A percentile compares a stretch with the other conserved stretches of the same genome.
Conservation (phyloP, 768 basidiomycete species). For the Mycena vulgaris region DNA sequence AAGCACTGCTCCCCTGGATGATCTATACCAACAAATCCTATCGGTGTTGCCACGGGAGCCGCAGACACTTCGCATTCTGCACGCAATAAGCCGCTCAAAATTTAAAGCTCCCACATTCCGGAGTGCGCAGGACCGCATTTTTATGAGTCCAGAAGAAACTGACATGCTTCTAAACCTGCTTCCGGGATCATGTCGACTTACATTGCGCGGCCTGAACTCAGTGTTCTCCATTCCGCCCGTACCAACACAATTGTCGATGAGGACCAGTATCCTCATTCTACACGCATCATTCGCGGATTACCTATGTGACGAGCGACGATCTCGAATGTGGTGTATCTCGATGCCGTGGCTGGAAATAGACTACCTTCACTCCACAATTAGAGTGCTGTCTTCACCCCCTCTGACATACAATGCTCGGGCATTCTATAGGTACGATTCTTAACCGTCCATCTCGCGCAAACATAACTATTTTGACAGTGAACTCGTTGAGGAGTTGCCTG, state of each 20-base stretch:
- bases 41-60: background rate
- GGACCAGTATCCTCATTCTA: background rate
- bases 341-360: background rate
- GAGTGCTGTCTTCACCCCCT: background rate
- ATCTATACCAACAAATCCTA: too few species aligned
- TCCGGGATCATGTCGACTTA: background rate
- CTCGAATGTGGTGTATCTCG: background rate
- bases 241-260: background rate
- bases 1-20: slow-evolving; percentile 3
- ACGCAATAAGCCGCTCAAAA: background rate
- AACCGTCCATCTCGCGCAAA: background rate
- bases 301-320: background rate
- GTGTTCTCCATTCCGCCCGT: background rate
- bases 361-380: background rate
- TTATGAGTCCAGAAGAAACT: background rate
- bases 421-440: background rate
- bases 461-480: background rate
- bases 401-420: background rate
- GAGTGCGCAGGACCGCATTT: background rate
- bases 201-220: background rate
- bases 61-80: background rate
- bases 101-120: background rate
- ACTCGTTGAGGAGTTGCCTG: background rate
- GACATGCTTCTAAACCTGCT: background rate
- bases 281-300: background rate